A percentile compares a stretch with the other conserved stretches of the same genome.
Evolutionary conservation across 2,329 filamentous ascomycete genomes (phyloP).

Genomic region (Juglanconis oblonga): DNA sequence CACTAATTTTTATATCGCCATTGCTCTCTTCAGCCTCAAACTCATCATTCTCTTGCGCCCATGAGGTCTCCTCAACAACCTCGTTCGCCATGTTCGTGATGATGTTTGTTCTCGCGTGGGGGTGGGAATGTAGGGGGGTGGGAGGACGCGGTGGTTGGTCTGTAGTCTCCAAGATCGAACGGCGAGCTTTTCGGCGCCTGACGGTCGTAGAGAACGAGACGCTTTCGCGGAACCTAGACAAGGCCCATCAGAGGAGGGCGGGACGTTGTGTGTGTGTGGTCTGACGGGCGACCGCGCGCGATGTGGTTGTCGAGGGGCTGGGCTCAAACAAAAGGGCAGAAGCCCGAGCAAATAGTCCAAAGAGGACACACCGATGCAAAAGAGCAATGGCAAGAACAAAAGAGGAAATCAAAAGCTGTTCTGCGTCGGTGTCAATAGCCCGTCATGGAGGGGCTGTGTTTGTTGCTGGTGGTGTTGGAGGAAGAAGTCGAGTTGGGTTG

Average conservation of each 20-base stretch:
- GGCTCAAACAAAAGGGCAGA: not conserved
- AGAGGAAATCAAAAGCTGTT: not conserved
- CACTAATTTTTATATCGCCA: slow-evolving; percentile 35
- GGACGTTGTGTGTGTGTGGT: not conserved
- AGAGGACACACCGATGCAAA: not conserved
- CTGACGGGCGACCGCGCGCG: not conserved
- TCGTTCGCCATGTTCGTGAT: slow-evolving; percentile 15
- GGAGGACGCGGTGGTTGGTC: not conserved
- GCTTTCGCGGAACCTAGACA: not conserved
- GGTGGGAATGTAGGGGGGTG: not conserved
- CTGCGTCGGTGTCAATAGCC: too few relatives aligned
- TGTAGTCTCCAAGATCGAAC: not conserved
- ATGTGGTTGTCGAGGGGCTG: not conserved
- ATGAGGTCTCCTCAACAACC: slow-evolving; percentile 35
- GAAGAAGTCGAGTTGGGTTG: too few relatives aligned
- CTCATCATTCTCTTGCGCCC: slow-evolving; percentile 50
- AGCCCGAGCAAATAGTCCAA: not conserved
- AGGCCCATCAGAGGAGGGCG: slow-evolving; percentile 3
- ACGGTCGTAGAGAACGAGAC: too few relatives aligned
- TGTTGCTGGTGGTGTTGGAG: too few relatives aligned
- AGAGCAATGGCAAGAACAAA: not conserved
- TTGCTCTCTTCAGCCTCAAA: slow-evolving; percentile 49
- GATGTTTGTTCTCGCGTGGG: slow-evolving; percentile 10
- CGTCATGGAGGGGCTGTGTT: too few relatives aligned
- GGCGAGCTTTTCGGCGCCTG: too few relatives aligned